A percentile compares a stretch with the other conserved stretches of the same genome.
phyloP scores from a whole-genome alignment of 257 asterid genomes.

The Solanum chmielewskii region DNA sequence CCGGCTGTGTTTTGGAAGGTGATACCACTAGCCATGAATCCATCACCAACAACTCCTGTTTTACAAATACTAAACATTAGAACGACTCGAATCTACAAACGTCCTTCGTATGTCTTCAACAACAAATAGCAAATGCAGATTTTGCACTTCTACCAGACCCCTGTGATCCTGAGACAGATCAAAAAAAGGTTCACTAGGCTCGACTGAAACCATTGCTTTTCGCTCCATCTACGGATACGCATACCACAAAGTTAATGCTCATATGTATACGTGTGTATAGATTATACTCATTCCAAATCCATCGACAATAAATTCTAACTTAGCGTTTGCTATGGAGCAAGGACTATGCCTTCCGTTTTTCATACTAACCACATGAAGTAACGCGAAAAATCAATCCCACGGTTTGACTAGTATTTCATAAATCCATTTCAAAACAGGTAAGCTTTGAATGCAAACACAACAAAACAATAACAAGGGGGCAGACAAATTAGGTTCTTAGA shows the following conservation, averaged over 20 bases:
- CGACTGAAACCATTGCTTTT: neutral
- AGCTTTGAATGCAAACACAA: neutral
- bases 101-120: neutral
- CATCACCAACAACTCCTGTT: slow-evolving; percentile 21
- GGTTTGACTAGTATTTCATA: neutral
- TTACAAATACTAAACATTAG: neutral
- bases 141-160: neutral
- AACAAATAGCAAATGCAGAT: neutral
- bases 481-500: neutral
- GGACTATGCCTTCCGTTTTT: neutral
- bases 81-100: neutral
- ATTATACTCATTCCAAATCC: neutral
- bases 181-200: neutral
- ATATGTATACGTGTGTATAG: neutral
- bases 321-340: neutral
- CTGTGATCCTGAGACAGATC: neutral
- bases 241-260: neutral
- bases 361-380: neutral
- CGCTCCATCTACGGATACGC: neutral
- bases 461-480: neutral
- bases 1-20: slow-evolving; percentile 22
- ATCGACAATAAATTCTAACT: neutral
- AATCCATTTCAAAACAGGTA: neutral
- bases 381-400: neutral
- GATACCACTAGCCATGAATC: slow-evolving; percentile 20